Base-by-base conservation (phyloP, 768 basidiomycete species). In the Piloderma croceum region DNA sequence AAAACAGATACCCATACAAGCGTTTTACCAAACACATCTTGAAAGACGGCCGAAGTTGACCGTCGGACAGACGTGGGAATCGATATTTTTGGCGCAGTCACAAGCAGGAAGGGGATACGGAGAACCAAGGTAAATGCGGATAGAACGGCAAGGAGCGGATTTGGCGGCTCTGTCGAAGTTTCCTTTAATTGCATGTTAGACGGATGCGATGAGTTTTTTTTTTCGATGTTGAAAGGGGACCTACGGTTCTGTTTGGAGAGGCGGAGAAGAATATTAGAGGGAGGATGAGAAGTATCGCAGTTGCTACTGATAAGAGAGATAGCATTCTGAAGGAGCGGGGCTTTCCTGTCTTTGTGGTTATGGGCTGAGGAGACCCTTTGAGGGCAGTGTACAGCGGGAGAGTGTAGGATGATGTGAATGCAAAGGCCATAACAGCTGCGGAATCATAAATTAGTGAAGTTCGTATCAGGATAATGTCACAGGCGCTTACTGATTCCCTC, bases 351-450 rank as follows among this genome's bases (percentile, higher is more conserved):
- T 77, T 79, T 6, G 45, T 41, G 4, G 54, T 54, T 12, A 67
- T 45, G 5, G 67, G 57, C 38, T 64, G 66, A 7, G 59, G 39
- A 5, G 63, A 61, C 20, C 70, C 70, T 42, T 70, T 71, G 38
- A 84, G 58, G 3, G 82, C 76, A 25, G 76, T 67, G 46, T 83
- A 84, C 39, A 86, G 58, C 15, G 81, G 74, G 13, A 85, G 65
- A 4, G 85, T 83, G 44, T 74, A 72, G 5, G 76, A 64, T 1
- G 83, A 77, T 13, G 79, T 70, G 52, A 83, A 86, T 10, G 77
- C 65, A 54, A 87, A 86, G 7, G 77, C 73, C 18, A 69, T 71
- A 15, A 70, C 71, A 36, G 74, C 82, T 85, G 43, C 44, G 7
- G n/a, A 31, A 27, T 20, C 18, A 25, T 22, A 25, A n/a, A n/a